Evolutionary conservation across 805 yeast genomes (phyloP).

Genomic region (Starmera pachycereana): DNA sequence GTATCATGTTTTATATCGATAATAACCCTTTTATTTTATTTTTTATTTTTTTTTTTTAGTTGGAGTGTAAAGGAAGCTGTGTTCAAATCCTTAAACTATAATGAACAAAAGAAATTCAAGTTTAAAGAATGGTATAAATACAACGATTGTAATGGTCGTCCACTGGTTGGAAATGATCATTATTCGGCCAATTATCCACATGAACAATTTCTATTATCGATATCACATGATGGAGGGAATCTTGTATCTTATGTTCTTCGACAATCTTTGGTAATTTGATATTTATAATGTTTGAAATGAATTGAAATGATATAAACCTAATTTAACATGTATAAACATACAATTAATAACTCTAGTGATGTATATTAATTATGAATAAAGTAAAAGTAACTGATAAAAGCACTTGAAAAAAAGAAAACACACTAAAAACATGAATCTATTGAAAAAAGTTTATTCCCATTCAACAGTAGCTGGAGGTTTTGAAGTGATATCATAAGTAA

Average conservation of each 20-base stretch:
- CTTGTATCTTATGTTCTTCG: conserved; percentile 48
- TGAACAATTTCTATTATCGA: conserved; percentile 42
- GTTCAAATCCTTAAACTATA: conserved; percentile 43
- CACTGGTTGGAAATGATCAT: conserved; percentile 25
- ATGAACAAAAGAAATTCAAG: conserved; percentile 39
- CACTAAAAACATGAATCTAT: too few species aligned
- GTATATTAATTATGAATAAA: not conserved
- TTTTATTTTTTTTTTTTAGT: conserved; percentile 8
- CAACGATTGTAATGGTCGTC: conserved; percentile 32
- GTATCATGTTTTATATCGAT: too few species aligned
- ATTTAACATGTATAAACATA: too few species aligned
- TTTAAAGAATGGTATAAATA: conserved; percentile 53
- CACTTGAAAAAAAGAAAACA: too few species aligned
- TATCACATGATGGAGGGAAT: conserved; percentile 59
- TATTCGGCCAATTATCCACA: conserved; percentile 15
- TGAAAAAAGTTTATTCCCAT: conserved; percentile 69
- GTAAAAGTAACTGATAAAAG: conserved; percentile 1
- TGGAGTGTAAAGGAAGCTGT: conserved; percentile 78
- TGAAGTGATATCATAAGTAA: conserved; percentile 95
- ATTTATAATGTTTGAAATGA: too few species aligned
- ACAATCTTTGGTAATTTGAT: conserved; percentile 13
- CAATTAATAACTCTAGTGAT: too few species aligned
- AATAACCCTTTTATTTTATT: too few species aligned
- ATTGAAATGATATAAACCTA: too few species aligned
- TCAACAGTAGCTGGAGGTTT: conserved; percentile 99